Conservation (phyloP, 805 yeast species). For the Babjeviella inositovora region DNA sequence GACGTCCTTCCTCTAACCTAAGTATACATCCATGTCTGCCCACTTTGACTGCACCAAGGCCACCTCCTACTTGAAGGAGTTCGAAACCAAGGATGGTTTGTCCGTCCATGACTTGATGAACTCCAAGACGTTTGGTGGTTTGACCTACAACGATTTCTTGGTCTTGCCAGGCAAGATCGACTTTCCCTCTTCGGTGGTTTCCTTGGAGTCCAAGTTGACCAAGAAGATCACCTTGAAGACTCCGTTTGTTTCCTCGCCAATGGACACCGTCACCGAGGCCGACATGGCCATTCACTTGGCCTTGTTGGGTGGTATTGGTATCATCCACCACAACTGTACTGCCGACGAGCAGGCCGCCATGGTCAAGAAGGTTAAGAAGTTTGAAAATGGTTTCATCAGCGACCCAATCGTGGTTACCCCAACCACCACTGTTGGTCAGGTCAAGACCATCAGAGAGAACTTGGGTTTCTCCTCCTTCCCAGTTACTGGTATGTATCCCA, state of each 20-base stretch:
- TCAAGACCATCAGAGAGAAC: constrained; percentile 47
- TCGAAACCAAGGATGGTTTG: constrained; percentile 70
- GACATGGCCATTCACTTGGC: constrained; percentile 99
- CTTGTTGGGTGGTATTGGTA: constrained; percentile 96
- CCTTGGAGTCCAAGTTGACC: constrained; percentile 76
- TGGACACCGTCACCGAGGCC: constrained; percentile 98
- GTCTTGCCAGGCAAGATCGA: constrained; percentile 89
- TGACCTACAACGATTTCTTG: constrained; percentile 93
- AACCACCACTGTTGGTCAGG: constrained; percentile 61
- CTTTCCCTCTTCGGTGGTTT: constrained; percentile 69
- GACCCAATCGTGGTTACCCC: constrained; percentile 86
- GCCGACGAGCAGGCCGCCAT: constrained; percentile 96
- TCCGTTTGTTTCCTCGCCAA: constrained; percentile 95
- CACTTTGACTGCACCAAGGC: constrained; percentile 37
- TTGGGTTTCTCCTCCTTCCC: constrained; percentile 97
- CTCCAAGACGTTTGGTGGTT: constrained; percentile 82
- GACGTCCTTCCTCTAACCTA: constrained; percentile 1
- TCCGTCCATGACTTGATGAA: constrained; percentile 77
- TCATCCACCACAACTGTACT: constrained; percentile 93
- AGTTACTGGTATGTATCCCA: constrained; percentile 89
- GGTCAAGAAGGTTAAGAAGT: constrained; percentile 94
- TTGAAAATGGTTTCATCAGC: constrained; percentile 93
- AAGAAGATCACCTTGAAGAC: constrained; percentile 82
- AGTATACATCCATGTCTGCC: constrained; percentile 1
- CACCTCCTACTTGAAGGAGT: constrained; percentile 44